A percentile compares a stretch with the other conserved stretches of the same genome.
These are phyloP conservation scores for Tulasnella sp. DNA, from an alignment of 768 basidiomycete genomes.

Conservation along the genomic window DNA sequence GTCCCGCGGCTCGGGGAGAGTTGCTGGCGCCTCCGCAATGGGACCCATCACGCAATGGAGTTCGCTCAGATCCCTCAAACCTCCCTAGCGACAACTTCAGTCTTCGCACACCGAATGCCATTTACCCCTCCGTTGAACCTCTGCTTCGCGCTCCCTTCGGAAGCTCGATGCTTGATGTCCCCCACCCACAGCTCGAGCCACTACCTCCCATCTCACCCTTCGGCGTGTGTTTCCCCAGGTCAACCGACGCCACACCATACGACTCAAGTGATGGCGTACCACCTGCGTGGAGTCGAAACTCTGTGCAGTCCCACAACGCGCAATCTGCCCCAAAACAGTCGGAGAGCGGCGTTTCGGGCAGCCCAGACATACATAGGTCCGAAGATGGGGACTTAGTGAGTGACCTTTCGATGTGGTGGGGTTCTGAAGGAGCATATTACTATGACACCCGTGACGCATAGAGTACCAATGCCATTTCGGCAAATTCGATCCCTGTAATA, in stretches of 20 bases:
- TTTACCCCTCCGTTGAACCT: not conserved
- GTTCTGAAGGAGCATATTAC: not conserved
- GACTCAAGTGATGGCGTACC: not conserved
- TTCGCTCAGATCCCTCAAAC: not conserved
- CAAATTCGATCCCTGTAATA: not conserved
- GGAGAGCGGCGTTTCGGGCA: not conserved
- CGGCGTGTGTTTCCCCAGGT: not conserved
- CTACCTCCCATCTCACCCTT: not conserved
- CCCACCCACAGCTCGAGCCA: not conserved
- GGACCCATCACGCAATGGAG: not conserved
- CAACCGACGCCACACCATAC: not conserved
- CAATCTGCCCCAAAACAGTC: not conserved
- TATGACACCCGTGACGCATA: not conserved
- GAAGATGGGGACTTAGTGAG: not conserved
- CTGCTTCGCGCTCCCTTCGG: not conserved
- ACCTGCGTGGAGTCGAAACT: not conserved
- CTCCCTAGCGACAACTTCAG: not conserved
- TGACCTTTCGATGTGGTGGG: slow-evolving; percentile 8
- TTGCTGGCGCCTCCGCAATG: not conserved
- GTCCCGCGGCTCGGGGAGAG: slow-evolving; percentile 29
- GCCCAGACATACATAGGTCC: not conserved
- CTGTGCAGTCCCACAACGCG: not conserved
- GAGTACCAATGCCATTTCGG: not conserved
- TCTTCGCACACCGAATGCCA: not conserved
- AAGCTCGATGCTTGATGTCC: not conserved